Conservation (phyloP, 305 asterid genomes). For the Rubia peregrina region DNA sequence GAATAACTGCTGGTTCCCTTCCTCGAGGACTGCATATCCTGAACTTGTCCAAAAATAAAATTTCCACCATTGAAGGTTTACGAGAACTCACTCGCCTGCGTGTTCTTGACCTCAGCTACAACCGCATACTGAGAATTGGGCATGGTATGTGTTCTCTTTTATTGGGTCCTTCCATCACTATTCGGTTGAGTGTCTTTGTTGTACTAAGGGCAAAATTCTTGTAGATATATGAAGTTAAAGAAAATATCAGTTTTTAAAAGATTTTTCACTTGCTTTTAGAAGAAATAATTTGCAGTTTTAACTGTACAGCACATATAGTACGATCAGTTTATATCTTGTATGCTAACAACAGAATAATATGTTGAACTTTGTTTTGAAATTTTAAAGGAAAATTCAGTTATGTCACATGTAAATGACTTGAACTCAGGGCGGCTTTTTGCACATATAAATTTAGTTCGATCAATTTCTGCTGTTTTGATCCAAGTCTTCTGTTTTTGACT, state of each 20-base stretch:
- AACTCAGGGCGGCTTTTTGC: no score
- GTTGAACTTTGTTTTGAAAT: not conserved
- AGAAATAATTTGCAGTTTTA: not conserved
- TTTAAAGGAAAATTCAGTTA: no score
- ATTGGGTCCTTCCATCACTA: not conserved
- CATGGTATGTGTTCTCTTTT: slow-evolving; percentile 54
- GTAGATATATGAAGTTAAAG: not conserved
- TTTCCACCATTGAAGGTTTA: slow-evolving; percentile 79
- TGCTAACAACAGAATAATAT: not conserved
- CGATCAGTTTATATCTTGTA: not conserved
- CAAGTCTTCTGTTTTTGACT: not conserved
- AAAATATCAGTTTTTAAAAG: not conserved
- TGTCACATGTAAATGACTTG: no score
- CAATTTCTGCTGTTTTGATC: no score
- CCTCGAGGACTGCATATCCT: slow-evolving; percentile 89
- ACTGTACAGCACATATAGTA: not conserved
- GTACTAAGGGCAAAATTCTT: not conserved
- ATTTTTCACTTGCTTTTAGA: not conserved
- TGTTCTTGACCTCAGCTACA: slow-evolving; percentile 90
- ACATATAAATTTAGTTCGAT: no score
- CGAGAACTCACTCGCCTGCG: slow-evolving; percentile 91
- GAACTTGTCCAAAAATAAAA: slow-evolving; percentile 80
- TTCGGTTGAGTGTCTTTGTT: not conserved
- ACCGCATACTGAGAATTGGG: slow-evolving; percentile 77
- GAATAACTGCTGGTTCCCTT: slow-evolving; percentile 83